phyloP scores from a whole-genome alignment of 2,329 filamentous ascomycete species.

The Arthrobotrys pseudoclavata region DNA sequence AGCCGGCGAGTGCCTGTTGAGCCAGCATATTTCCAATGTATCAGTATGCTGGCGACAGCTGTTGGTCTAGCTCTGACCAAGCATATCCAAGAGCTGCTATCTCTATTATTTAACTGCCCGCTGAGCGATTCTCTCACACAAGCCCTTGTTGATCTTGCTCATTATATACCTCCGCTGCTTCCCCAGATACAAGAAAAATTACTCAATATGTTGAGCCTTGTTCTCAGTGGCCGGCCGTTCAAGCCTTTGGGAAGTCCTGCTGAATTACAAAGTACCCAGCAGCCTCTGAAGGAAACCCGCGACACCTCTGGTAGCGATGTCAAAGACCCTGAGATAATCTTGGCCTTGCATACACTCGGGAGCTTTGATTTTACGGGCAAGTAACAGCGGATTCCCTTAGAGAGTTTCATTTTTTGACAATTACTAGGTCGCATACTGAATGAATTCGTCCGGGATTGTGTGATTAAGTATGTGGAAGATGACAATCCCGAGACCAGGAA shows the following conservation, averaged over 20 bases:
- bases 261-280: constrained; percentile 75
- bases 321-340: constrained; percentile 86
- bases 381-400: constrained; percentile 19
- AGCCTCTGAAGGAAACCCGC: constrained; percentile 68
- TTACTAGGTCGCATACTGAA: constrained; percentile 85
- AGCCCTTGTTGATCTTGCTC: constrained; percentile 97
- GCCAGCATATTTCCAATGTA: constrained; percentile 75
- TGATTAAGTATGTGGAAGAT: constrained; percentile 97
- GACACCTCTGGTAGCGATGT: constrained; percentile 69
- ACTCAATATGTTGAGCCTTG: constrained; percentile 92
- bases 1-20: constrained; percentile 61
- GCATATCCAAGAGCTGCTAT: constrained; percentile 94
- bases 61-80: constrained; percentile 97
- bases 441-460: constrained; percentile 97
- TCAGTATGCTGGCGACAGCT: constrained; percentile 93
- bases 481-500: constrained; percentile 94
- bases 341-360: constrained; percentile 94
- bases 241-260: constrained; percentile 90
- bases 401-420: constrained; percentile 2
- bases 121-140: constrained; percentile 93
- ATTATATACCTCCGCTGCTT: constrained; percentile 96
- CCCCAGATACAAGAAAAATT: constrained; percentile 92
- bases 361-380: constrained; percentile 88
- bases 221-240: constrained; percentile 92
- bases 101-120: constrained; percentile 97